Evolutionary conservation across 768 basidiomycete genomes (phyloP).

Genomic region (Amanita subjunquillea): DNA sequence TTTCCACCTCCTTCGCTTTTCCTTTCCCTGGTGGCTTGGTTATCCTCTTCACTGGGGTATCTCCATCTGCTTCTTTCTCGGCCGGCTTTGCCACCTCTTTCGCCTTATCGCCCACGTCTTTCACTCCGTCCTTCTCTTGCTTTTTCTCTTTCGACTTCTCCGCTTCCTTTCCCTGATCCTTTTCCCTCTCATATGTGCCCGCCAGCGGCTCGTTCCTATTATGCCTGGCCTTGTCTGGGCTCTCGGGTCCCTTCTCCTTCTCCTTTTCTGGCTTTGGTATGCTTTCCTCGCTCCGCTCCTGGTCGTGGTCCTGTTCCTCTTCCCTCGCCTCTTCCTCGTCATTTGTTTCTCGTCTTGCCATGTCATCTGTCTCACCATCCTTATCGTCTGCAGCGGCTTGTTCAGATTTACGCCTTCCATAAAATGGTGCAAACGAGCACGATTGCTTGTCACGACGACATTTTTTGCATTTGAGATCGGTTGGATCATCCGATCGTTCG

Average conservation of each 20-base stretch:
- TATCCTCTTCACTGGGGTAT: too few relatives aligned
- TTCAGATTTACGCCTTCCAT: not conserved
- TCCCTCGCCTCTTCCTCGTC: not conserved
- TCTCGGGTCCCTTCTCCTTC: too few relatives aligned
- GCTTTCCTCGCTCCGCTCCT: not conserved
- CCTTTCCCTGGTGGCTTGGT: not conserved
- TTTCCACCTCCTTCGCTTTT: not conserved
- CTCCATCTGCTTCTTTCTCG: not conserved
- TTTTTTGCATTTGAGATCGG: not conserved
- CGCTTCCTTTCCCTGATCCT: not conserved
- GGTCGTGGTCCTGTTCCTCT: not conserved
- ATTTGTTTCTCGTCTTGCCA: not conserved
- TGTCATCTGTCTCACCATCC: not conserved
- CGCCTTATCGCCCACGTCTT: not conserved
- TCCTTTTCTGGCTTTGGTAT: not conserved
- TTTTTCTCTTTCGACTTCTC: not conserved
- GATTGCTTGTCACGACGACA: conserved; percentile 4
- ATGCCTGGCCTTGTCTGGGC: too few relatives aligned
- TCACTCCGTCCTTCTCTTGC: not conserved
- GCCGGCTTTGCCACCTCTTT: not conserved
- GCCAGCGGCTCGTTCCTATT: too few relatives aligned
- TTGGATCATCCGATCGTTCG: not conserved
- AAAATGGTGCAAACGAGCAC: conserved; percentile 1
- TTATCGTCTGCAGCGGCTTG: not conserved
- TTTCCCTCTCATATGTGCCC: not conserved